These are phyloP conservation scores for Acanthamoeba royreba DNA, from an alignment of 208 protist species.

Conservation along the genomic window DNA sequence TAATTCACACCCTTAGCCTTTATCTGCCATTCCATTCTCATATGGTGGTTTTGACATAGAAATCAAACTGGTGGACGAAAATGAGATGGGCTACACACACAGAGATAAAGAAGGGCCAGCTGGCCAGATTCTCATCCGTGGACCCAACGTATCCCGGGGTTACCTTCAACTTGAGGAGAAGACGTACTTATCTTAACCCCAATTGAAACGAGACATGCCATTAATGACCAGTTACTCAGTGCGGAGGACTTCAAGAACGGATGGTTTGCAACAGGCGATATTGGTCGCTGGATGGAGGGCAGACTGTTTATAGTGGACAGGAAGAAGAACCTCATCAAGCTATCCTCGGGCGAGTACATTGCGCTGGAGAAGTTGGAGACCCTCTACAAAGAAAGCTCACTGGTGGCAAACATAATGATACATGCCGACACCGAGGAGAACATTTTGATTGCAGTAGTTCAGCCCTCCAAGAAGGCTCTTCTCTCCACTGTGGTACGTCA, in stretches of 20 bases:
- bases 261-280: conserved; percentile 40
- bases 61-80: conserved; percentile 26
- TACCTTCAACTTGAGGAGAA: conserved; percentile 34
- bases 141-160: not conserved
- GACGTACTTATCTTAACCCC: not conserved
- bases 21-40: not conserved
- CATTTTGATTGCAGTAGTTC: not conserved
- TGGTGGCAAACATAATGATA: not conserved
- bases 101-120: not conserved
- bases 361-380: conserved; percentile 34
- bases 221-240: not conserved
- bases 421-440: not conserved
- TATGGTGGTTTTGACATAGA: not conserved
- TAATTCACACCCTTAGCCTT: not conserved
- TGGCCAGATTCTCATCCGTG: conserved; percentile 46
- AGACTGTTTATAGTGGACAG: not conserved
- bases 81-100: conserved; percentile 35
- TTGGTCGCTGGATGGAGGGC: not conserved
- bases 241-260: conserved; percentile 41
- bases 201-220: not conserved
- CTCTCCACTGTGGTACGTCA: not conserved
- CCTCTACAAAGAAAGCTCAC: not conserved
- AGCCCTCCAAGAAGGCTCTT: not conserved
- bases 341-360: conserved; percentile 29
- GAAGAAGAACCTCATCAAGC: conserved; percentile 46